Percentiles rank a stretch among this genome's conserved stretches.
Conservation (phyloP, 78 protist species). For the Cavenderia fasciculata region DNA sequence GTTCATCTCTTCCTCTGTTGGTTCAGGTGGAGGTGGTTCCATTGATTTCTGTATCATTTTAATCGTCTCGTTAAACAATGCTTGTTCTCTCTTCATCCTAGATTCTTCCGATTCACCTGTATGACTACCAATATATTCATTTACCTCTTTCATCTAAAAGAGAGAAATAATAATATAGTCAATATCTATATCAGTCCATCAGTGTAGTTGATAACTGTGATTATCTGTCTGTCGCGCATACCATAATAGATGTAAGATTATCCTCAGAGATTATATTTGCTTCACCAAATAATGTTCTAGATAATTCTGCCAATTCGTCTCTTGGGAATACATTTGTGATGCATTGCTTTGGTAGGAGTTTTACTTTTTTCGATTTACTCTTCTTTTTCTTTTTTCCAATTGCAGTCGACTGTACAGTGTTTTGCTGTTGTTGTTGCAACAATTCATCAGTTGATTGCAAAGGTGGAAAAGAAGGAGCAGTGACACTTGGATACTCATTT, state of each 20-base stretch:
- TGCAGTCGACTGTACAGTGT: too few relatives aligned
- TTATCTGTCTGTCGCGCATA: not conserved
- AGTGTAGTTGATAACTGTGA: not conserved
- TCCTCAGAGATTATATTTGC: not conserved
- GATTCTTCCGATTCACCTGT: constrained; percentile 35
- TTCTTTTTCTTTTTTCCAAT: not conserved
- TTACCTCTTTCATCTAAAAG: not conserved
- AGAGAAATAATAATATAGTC: too few relatives aligned
- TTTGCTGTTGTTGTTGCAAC: not conserved
- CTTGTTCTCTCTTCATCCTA: constrained; percentile 67
- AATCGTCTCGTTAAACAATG: constrained; percentile 28
- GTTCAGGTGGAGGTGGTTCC: not conserved
- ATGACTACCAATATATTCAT: not conserved
- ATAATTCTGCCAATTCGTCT: constrained; percentile 22
- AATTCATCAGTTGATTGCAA: not conserved
- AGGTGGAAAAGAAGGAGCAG: constrained; percentile 60
- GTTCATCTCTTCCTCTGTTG: not conserved
- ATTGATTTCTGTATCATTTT: not conserved
- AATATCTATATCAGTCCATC: too few relatives aligned
- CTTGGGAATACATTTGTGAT: not conserved
- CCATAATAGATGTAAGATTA: not conserved
- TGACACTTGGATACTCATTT: constrained; percentile 30
- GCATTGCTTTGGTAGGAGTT: constrained; percentile 21
- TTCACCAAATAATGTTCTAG: constrained; percentile 32
- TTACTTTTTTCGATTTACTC: constrained; percentile 46